Percentiles rank a stretch among this genome's conserved stretches.
phyloP scores from a whole-genome alignment of 306 rosid species.

The Cucurbita pepo region DNA sequence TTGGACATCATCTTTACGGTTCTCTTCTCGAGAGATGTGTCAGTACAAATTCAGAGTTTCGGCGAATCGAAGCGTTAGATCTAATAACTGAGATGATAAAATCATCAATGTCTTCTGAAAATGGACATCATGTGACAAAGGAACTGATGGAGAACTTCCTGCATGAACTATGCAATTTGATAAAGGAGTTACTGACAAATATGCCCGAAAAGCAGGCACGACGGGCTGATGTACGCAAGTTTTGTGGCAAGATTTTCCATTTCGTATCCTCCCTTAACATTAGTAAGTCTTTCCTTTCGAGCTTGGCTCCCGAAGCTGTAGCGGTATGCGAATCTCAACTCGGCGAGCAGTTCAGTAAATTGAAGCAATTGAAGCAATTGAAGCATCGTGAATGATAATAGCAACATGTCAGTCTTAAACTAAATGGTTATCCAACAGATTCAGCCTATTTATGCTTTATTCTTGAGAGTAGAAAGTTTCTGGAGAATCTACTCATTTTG shows the following conservation, averaged over 20 bases:
- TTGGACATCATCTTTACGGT: constrained; percentile 51
- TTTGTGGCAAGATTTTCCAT: constrained; percentile 40
- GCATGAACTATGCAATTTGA: constrained; percentile 27
- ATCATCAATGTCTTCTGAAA: constrained; percentile 23
- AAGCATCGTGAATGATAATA: constrained; percentile 14
- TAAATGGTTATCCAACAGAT: neutral
- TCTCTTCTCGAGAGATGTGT: constrained; percentile 57
- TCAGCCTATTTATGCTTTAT: neutral
- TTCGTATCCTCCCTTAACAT: constrained; percentile 31
- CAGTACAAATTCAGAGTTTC: constrained; percentile 51
- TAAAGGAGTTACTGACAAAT: constrained; percentile 48
- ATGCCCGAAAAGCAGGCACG: constrained; percentile 58
- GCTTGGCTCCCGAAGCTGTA: constrained; percentile 34
- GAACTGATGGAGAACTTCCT: constrained; percentile 34
- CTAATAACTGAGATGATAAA: constrained; percentile 47
- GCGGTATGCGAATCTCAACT: constrained; percentile 45
- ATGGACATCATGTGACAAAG: constrained; percentile 19
- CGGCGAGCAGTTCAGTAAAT: constrained; percentile 33
- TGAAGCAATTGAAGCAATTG: constrained; percentile 44
- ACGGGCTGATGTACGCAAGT: constrained; percentile 44
- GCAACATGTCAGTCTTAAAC: neutral
- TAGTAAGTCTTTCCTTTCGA: constrained; percentile 26
- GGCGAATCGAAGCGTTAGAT: constrained; percentile 71
- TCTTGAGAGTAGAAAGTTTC: neutral
- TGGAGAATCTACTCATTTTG: neutral